Conservation (phyloP, 176 grass and related monocot genomes). For the Aegilops umbellulata region DNA sequence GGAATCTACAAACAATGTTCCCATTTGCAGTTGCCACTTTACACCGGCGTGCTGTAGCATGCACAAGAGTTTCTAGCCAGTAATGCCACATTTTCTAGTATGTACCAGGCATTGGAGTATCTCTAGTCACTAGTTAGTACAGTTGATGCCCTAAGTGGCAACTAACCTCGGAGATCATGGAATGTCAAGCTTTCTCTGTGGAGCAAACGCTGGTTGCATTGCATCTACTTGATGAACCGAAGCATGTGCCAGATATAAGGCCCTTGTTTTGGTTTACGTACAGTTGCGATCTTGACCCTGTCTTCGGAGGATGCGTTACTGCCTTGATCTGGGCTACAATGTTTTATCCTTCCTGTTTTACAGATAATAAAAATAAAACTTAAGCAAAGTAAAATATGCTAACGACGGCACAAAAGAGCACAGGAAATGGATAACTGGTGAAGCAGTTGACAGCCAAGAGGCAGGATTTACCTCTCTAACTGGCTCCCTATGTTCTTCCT, state of each 20-base stretch:
- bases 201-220: background rate
- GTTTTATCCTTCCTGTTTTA: slow-evolving; percentile 43
- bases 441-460: slow-evolving; percentile 1
- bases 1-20: background rate
- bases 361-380: background rate
- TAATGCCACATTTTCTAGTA: slow-evolving; percentile 26
- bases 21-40: background rate
- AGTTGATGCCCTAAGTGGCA: background rate
- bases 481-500: slow-evolving; percentile 55
- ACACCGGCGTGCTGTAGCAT: background rate
- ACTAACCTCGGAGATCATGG: background rate
- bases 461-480: slow-evolving; percentile 60
- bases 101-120: background rate
- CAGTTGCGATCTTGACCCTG: background rate
- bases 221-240: background rate
- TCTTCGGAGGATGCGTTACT: background rate
- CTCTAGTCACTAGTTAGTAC: background rate
- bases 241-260: background rate
- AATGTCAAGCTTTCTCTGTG: background rate
- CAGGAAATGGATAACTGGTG: background rate
- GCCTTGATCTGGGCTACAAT: slow-evolving; percentile 20
- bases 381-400: background rate
- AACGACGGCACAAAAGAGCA: background rate
- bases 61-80: background rate
- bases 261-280: background rate